Evolutionary conservation across 805 yeast genomes (phyloP), one percentile per base, ranked within the genome.

Genomic region (Wickerhamomyces sydowiorum): DNA sequence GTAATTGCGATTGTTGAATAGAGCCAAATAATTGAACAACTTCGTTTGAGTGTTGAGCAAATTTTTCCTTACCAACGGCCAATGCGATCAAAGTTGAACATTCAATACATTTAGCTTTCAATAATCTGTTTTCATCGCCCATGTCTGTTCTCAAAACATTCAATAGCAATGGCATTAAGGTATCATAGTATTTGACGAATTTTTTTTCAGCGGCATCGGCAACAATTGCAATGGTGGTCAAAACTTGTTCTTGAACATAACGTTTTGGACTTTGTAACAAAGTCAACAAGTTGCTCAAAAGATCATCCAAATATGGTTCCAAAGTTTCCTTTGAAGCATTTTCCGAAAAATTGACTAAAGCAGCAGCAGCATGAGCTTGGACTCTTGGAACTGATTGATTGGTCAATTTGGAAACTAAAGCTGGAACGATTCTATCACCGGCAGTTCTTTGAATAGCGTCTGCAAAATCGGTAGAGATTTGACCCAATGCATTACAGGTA

Each of bases 311-410:
- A 56, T 85, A 90, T n/a, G 98, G 98, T 57, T 89, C 96, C 52
- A 93, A 68, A 10, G 82, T 78, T 47, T 86, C 95, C 57, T 87
- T 85, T 6, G 86, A 68, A 2, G 98, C 96, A 49, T 85, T 88
- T 64, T 93, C 99, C 32, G 91, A 79, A 61, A 93, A 93, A 61
- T 93, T 93, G 36, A 93, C 98, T 54, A 91, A 71, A 0, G 99
- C 99, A 40, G 99, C 99, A 34, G 99, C 97, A 15, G 97, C 98
- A 59, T 93, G 99, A 0, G 96, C 87, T 67, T 91, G 98, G 20
- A 93, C 99, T 57, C 98, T 73, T 39, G 95, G 91, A 43, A 83
- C 90, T 38, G 88, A 78, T 48, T 75, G 75, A 47, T 74, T 71
- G 3, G 82, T 80, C 40, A 93, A 73, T 69, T 78, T 87, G 12